These are phyloP conservation scores for Nasturtium officinale DNA, from an alignment of 345 rosid species.

Conservation along the genomic window DNA sequence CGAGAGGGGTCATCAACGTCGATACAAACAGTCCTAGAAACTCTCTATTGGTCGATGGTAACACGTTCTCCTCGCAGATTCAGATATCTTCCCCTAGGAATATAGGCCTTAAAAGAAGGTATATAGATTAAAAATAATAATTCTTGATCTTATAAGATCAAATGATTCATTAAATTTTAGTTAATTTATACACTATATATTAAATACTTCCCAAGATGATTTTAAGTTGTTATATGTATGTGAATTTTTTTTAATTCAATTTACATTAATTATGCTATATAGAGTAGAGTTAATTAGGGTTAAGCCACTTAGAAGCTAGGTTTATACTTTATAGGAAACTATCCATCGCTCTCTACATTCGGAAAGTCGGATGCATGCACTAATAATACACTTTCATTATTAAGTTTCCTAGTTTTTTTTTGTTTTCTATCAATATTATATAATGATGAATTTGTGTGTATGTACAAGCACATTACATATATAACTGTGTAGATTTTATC, in stretches of 20 bases:
- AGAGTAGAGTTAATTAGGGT: conserved; percentile 36
- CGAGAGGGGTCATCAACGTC: conserved; percentile 50
- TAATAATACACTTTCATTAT: background rate
- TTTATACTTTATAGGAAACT: conserved; percentile 24
- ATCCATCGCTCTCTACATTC: conserved; percentile 5
- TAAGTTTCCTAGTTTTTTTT: background rate
- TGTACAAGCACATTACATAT: background rate
- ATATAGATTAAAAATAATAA: background rate
- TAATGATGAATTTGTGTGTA: conserved; percentile 5
- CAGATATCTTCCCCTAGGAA: conserved; percentile 88
- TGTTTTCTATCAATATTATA: conserved; percentile 7
- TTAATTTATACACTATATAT: background rate
- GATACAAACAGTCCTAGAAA: conserved; percentile 38
- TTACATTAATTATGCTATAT: background rate
- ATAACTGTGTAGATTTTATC: conserved; percentile 13
- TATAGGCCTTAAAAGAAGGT: conserved; percentile 93
- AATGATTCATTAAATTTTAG: conserved; percentile 6
- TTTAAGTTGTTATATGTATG: background rate
- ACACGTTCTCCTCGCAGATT: conserved; percentile 39
- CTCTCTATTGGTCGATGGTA: conserved; percentile 36
- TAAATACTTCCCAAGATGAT: background rate
- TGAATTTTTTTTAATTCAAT: background rate
- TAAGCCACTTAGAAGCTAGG: conserved; percentile 20
- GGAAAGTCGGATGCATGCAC: background rate
- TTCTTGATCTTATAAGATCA: background rate